These are phyloP conservation scores for Phoma sp. DNA, from an alignment of 2,329 filamentous ascomycete species.

Conservation along the genomic window DNA sequence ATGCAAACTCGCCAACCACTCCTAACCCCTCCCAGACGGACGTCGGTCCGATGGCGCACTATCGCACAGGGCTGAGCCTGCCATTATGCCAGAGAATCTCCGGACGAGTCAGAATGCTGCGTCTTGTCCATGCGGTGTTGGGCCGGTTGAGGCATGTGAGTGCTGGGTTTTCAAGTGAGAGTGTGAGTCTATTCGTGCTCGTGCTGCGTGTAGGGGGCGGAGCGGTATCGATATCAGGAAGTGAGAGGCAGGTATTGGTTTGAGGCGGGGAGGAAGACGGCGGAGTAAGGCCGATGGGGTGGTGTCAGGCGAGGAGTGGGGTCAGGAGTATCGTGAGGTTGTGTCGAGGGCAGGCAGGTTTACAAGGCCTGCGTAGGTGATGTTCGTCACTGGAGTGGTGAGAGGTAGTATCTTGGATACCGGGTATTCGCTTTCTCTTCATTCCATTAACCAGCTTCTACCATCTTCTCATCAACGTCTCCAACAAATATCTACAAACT, in stretches of 20 bases:
- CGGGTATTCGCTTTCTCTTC: neutral
- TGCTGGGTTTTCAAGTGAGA: no score
- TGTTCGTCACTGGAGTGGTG: no score
- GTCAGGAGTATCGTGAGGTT: no score
- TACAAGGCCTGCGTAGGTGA: no score
- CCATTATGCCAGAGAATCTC: neutral
- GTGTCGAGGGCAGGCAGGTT: no score
- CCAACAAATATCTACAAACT: neutral
- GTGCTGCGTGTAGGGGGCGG: neutral
- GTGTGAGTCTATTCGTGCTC: no score
- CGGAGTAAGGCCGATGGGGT: conserved; percentile 8
- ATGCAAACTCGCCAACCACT: neutral
- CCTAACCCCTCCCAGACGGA: neutral
- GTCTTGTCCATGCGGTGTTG: conserved; percentile 1
- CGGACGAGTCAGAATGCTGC: conserved; percentile 3
- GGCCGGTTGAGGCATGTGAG: neutral
- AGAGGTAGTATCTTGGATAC: no score
- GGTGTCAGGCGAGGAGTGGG: neutral
- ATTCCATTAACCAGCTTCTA: neutral
- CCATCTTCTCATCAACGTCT: neutral
- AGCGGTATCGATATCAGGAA: neutral
- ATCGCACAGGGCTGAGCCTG: conserved; percentile 12
- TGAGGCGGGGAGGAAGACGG: neutral
- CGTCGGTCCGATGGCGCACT: conserved; percentile 3
- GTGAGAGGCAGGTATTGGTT: neutral